Base-by-base conservation (phyloP, 495 filamentous ascomycete species). In the Penicillium taxi region DNA sequence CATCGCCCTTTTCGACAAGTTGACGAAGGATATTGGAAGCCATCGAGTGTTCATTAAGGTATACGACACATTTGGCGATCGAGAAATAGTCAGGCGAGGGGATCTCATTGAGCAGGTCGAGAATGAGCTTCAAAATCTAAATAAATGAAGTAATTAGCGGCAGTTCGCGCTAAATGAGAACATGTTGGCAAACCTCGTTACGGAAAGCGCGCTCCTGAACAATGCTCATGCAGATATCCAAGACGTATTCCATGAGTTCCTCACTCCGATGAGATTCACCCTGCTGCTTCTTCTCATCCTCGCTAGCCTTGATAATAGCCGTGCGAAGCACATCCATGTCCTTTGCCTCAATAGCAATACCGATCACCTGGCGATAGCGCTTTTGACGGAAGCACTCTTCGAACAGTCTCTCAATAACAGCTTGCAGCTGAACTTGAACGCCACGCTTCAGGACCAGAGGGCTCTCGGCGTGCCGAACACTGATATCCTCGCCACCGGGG, bases 41-140 rank as follows among this genome's bases (percentile, higher is more conserved):
- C 75, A 94, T 82, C 18, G 82, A 77, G 48, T 94, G 82, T 46
- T 95, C 83, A 45, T 95, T 82, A 16, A 99, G 74, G 53, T 96
- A 95, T 34, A 99, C 91, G 24, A 95, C 90, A 50, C 93, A 99
- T 64, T 94, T 95, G 16, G 91, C 89, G 45, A 99, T 96, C 2
- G 91, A 84, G 56, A 99, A 99, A 55, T 93, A 96, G 55, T 99
- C 93, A 0, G 93, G 93, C 19, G 78, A 78, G 2, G 84, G 81
- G 21, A 91, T 87, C 32, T 94, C 84, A 54, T 83, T 88, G 28
- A 96, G 70, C 15, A 96, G 76, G 26, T 86, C 86, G 9, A 96
- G 77, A 24, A 94, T 87, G 21, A 96, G 72, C 50, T 81, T 80
- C 23, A 96, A 61, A 22, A 96, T 94, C 66, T 89, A 66, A 6